Base-by-base conservation (phyloP, 129 eudicot species). In the Silybum marianum region DNA sequence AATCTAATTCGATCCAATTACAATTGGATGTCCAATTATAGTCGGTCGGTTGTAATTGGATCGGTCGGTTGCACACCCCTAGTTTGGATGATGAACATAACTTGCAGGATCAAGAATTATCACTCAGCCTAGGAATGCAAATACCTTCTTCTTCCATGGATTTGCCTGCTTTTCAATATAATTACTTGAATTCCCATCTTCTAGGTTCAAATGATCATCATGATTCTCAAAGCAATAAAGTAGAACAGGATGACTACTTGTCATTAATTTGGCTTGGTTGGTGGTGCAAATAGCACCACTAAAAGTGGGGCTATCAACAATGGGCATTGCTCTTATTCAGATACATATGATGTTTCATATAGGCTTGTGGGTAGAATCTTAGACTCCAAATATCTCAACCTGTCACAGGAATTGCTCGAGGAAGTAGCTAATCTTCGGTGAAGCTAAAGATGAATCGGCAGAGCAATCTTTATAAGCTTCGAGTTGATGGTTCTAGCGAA, bases 101-200 rank as follows among this genome's bases (percentile, higher is more conserved):
- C 78, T 73, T 85, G 40, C 89, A 87, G 38, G 82, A 87, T 78
- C 92, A 90, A 80, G 97, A 90, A 26, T 85, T 95, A 76, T 92
- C 98, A 42, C 93, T 95, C 26, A 92, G 93, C 76, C 84, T 95
- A 67, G 95, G 98, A 22, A 89, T 86, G 77, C 93, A 90, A 69
- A 72, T 90, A 78, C 90, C 91, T 1, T 81, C 96, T 63, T 80
- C 86, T 19, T 60, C 86, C 16, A 62, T 88, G 79, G 87, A 81
- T 72, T 54, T 84, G 75, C 87, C 91, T 74, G 80, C 91, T 2
- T 83, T 89, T 82, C 87, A 86, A 24, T 89, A 86, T 84, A 85
- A 89, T 72, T 92, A 85, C 76, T 80, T 87, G 13, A 86, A 88
- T 72, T 71, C 91, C 48, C 84, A 81, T 82, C 76, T 82, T 80